Conservation (phyloP, 495 filamentous ascomycete species). For the Antarctomyces pellizariae region DNA sequence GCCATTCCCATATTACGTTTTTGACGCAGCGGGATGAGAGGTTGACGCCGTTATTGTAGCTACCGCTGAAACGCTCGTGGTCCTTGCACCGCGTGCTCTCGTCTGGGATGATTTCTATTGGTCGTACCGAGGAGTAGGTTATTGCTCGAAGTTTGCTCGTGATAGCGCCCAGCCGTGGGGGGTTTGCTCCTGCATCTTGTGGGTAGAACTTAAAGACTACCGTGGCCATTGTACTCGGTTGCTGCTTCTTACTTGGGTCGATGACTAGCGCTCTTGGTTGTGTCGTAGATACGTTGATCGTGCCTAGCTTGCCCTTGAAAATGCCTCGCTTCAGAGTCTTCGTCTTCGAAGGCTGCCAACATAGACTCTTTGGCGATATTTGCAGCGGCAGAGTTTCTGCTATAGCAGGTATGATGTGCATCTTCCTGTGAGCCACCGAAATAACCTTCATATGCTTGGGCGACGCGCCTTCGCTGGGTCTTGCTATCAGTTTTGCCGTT, state of each 20-base stretch:
- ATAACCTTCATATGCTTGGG: conserved; percentile 20
- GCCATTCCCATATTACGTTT: conserved; percentile 41
- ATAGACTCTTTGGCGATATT: conserved; percentile 28
- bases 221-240: conserved; percentile 35
- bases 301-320: conserved; percentile 55
- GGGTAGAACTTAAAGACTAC: conserved; percentile 51
- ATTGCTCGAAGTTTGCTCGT: conserved; percentile 45
- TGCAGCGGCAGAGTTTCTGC: conserved; percentile 59
- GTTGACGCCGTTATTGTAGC: conserved; percentile 36
- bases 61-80: conserved; percentile 28
- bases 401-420: conserved; percentile 54
- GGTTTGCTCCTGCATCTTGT: conserved; percentile 25
- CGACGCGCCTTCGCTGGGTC: conserved; percentile 4
- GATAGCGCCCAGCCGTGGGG: conserved; percentile 44
- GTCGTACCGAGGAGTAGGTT: conserved; percentile 42
- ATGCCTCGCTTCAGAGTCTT: conserved; percentile 59
- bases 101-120: conserved; percentile 29
- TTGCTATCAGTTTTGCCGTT: conserved; percentile 27
- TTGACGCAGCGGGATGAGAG: conserved; percentile 42
- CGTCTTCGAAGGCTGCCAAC: conserved; percentile 46
- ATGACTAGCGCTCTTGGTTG: conserved; percentile 42
- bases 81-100: conserved; percentile 23
- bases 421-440: conserved; percentile 21
- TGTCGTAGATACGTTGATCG: conserved; percentile 39
- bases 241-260: background rate